Conservation (phyloP, 306 rosid genomes). For the Citrullus amarus region DNA sequence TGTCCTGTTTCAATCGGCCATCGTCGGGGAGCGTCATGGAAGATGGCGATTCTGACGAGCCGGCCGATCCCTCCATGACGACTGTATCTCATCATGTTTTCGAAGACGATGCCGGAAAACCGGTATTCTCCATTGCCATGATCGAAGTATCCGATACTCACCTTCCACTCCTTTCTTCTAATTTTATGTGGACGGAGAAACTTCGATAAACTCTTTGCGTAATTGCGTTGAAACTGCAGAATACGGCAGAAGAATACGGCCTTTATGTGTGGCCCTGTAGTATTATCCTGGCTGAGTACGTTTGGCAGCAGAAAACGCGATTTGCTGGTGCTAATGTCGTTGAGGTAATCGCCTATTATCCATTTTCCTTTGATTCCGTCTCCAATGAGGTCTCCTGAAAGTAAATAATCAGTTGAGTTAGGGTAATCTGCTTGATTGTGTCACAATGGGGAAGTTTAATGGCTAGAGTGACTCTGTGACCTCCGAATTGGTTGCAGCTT, state of each 20-base stretch:
- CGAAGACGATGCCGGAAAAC: constrained; percentile 22
- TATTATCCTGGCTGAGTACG: constrained; percentile 62
- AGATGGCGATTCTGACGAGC: constrained; percentile 12
- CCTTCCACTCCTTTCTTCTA: not conserved
- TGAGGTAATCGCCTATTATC: constrained; percentile 28
- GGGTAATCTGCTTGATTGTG: not conserved
- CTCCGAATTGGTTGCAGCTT: constrained; percentile 27
- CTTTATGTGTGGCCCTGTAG: constrained; percentile 88
- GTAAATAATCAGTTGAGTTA: not conserved
- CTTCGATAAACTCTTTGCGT: not conserved
- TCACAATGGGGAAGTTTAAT: not conserved
- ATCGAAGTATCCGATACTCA: constrained; percentile 38
- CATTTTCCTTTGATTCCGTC: not conserved
- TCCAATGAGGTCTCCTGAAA: not conserved
- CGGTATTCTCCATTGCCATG: constrained; percentile 39
- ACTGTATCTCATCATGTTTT: constrained; percentile 49
- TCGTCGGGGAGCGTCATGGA: constrained; percentile 19
- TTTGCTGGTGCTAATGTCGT: constrained; percentile 48
- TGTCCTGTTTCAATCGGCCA: not conserved
- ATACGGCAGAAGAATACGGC: constrained; percentile 73
- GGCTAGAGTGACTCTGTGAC: not conserved
- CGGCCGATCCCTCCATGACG: constrained; percentile 25
- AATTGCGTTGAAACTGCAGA: constrained; percentile 22
- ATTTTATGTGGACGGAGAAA: not conserved
- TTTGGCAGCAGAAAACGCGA: constrained; percentile 65